Conservation (phyloP, 768 basidiomycete genomes). For the Psilocybe azurescens region DNA sequence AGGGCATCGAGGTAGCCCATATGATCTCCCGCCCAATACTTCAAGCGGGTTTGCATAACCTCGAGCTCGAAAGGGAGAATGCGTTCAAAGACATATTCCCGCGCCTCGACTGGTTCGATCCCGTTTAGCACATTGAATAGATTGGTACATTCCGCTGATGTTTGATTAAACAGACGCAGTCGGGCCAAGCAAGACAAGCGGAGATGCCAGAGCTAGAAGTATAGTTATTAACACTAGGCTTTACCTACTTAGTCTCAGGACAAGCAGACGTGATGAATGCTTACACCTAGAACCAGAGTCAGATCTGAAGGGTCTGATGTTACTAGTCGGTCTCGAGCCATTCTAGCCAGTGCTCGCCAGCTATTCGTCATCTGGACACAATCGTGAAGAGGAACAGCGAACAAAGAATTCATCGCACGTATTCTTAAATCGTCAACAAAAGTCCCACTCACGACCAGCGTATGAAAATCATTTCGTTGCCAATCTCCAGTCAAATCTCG, state of each 20-base stretch:
- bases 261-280: conserved; percentile 24
- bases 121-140: conserved; percentile 73
- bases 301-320: conserved; percentile 73
- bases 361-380: conserved; percentile 79
- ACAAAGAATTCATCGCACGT: conserved; percentile 4
- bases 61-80: conserved; percentile 65
- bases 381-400: not conserved
- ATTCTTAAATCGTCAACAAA: conserved; percentile 16
- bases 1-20: conserved; percentile 83
- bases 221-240: not conserved
- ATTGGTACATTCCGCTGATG: conserved; percentile 83
- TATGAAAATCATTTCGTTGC: conserved; percentile 73
- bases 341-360: conserved; percentile 84
- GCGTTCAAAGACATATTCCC: conserved; percentile 62
- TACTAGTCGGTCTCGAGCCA: conserved; percentile 83
- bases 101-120: conserved; percentile 57
- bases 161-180: conserved; percentile 85
- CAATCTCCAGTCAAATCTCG: conserved; percentile 81
- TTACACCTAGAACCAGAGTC: conserved; percentile 66
- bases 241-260: not conserved
- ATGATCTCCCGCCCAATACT: conserved; percentile 84
- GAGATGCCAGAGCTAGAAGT: conserved; percentile 77
- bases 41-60: conserved; percentile 75
- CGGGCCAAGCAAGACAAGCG: conserved; percentile 81
- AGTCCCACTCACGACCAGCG: conserved; percentile 70